These are phyloP conservation scores for Mucor mucedo DNA, from an alignment of 371 early-diverging fungal genomes.

Conservation along the genomic window DNA sequence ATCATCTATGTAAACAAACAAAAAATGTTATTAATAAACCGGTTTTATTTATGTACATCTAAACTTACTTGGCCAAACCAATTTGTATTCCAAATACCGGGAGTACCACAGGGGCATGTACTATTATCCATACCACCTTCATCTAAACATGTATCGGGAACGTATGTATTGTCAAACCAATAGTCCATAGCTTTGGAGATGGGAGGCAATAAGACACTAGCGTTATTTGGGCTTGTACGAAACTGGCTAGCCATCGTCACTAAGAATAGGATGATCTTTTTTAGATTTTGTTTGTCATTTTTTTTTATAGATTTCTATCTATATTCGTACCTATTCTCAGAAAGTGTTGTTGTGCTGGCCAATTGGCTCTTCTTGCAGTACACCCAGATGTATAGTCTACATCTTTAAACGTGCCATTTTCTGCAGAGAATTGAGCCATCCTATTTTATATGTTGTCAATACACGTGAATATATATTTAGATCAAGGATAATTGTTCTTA, in stretches of 20 bases:
- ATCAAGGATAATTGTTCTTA: background rate
- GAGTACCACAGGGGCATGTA: slow-evolving; percentile 38
- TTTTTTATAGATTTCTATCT: no score
- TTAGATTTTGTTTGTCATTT: background rate
- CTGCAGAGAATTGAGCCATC: slow-evolving; percentile 10
- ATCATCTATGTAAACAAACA: slow-evolving; percentile 24
- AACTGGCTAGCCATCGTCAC: slow-evolving; percentile 33
- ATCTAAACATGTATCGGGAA: slow-evolving; percentile 32
- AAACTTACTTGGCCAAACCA: slow-evolving; percentile 37
- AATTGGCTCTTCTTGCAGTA: slow-evolving; percentile 33
- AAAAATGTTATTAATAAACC: background rate
- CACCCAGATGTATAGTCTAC: slow-evolving; percentile 35
- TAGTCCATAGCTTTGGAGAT: slow-evolving; percentile 29
- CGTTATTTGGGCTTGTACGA: slow-evolving; percentile 6
- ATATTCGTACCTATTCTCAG: slow-evolving; percentile 18
- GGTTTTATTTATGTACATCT: background rate
- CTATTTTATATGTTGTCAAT: background rate
- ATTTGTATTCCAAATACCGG: slow-evolving; percentile 43
- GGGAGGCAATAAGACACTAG: slow-evolving; percentile 10
- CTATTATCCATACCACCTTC: slow-evolving; percentile 33
- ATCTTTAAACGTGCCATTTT: slow-evolving; percentile 29
- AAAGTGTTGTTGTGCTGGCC: slow-evolving; percentile 40
- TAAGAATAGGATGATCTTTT: background rate
- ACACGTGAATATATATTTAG: background rate
- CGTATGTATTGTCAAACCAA: slow-evolving; percentile 33